phyloP scores from a whole-genome alignment of 257 asterid species.

The Thymus mandschuricus region DNA sequence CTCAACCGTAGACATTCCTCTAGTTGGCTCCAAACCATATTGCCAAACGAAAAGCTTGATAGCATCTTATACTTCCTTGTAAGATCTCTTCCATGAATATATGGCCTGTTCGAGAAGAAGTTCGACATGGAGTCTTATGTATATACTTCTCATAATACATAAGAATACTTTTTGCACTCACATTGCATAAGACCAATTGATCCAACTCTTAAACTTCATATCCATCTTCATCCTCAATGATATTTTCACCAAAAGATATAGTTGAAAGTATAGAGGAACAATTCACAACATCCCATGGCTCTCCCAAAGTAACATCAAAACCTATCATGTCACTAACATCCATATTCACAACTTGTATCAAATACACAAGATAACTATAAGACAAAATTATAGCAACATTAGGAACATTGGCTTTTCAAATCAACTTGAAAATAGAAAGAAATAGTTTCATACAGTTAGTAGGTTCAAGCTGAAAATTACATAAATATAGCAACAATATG shows the following conservation, averaged over 20 bases:
- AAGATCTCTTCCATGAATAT: neutral
- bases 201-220: neutral
- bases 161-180: neutral
- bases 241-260: neutral
- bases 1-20: conserved; percentile 13
- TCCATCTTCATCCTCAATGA: neutral
- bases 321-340: too few species aligned
- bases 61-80: conserved; percentile 5
- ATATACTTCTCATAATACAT: neutral
- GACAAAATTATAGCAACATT: too few species aligned
- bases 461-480: too few species aligned
- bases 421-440: too few species aligned
- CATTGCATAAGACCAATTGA: neutral
- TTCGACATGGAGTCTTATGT: neutral
- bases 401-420: too few species aligned
- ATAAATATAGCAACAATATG: too few species aligned
- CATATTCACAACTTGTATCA: too few species aligned
- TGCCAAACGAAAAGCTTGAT: neutral
- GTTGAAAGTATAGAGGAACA: neutral
- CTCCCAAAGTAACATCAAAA: neutral
- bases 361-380: too few species aligned
- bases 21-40: neutral
- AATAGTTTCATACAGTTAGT: too few species aligned
- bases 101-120: neutral
- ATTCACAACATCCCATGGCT: neutral